Percentiles rank a stretch among this genome's conserved stretches.
Evolutionary conservation across 106 monocot genomes (phyloP).

Genomic region (Dendrobium huoshanense): DNA sequence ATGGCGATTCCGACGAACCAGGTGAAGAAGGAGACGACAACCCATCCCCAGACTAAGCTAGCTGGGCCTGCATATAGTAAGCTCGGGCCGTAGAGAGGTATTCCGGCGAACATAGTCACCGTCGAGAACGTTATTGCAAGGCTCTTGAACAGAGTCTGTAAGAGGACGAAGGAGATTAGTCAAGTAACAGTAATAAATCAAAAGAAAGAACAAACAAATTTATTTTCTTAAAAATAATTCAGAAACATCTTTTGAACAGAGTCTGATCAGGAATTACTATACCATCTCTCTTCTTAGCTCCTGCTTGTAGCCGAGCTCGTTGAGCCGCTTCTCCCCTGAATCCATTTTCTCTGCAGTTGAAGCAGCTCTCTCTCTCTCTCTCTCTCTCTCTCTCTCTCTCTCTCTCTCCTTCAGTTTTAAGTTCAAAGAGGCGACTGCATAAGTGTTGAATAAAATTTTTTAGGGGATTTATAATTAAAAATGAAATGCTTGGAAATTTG

Average conservation of each 20-base stretch:
- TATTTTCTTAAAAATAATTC: too few species aligned
- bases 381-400: conserved; percentile 2
- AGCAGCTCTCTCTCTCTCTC: too few species aligned
- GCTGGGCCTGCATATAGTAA: conserved; percentile 66
- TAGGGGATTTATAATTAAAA: too few species aligned
- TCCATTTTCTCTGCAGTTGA: conserved; percentile 25
- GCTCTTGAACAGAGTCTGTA: conserved; percentile 29
- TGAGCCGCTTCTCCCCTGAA: conserved; percentile 77
- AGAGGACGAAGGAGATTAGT: neutral
- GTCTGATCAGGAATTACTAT: neutral
- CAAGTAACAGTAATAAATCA: neutral
- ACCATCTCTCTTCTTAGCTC: conserved; percentile 80
- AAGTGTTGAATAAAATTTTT: too few species aligned
- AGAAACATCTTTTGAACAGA: too few species aligned
- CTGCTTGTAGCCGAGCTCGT: conserved; percentile 89
- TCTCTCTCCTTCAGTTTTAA: neutral
- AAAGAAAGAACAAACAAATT: too few species aligned
- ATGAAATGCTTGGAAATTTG: too few species aligned
- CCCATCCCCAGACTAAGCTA: conserved; percentile 76
- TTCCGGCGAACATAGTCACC: conserved; percentile 79
- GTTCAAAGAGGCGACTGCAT: neutral
- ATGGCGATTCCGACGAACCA: conserved; percentile 77
- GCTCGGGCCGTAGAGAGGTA: conserved; percentile 72
- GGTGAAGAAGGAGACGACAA: conserved; percentile 77
- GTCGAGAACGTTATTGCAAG: conserved; percentile 82